These are phyloP conservation scores for Naganishia liquefaciens DNA, from an alignment of 1,284 basidiomycete species.

Conservation along the genomic window DNA sequence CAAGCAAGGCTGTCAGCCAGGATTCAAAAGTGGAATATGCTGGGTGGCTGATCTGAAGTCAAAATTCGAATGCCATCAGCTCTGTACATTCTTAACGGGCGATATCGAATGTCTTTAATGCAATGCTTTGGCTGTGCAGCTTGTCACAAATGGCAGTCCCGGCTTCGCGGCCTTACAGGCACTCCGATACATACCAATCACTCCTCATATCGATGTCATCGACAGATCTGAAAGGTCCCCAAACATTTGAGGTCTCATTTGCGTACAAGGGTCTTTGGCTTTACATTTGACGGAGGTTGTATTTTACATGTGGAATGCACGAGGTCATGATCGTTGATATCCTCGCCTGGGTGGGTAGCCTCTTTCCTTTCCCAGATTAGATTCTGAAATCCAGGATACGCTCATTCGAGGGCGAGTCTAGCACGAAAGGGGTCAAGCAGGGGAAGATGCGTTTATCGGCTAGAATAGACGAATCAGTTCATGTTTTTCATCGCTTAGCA, in stretches of 20 bases:
- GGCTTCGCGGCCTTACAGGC: neutral
- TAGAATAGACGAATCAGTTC: neutral
- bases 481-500: too few relatives aligned
- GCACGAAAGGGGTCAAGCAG: neutral
- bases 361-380: neutral
- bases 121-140: neutral
- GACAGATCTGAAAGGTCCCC: too few relatives aligned
- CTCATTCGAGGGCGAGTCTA: neutral
- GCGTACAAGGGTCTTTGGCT: neutral
- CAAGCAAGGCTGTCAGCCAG: neutral
- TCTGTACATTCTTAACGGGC: neutral
- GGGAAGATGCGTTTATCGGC: constrained; percentile 15
- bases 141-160: neutral
- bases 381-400: neutral
- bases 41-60: constrained; percentile 28
- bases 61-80: too few relatives aligned
- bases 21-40: constrained; percentile 14
- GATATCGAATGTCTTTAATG: neutral
- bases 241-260: neutral
- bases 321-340: too few relatives aligned
- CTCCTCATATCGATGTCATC: too few relatives aligned
- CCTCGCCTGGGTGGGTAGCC: neutral
- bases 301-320: neutral
- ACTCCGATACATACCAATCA: neutral
- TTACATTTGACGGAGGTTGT: neutral